phyloP scores from a whole-genome alignment of 805 yeast genomes.

The Ogataea naganishii region DNA sequence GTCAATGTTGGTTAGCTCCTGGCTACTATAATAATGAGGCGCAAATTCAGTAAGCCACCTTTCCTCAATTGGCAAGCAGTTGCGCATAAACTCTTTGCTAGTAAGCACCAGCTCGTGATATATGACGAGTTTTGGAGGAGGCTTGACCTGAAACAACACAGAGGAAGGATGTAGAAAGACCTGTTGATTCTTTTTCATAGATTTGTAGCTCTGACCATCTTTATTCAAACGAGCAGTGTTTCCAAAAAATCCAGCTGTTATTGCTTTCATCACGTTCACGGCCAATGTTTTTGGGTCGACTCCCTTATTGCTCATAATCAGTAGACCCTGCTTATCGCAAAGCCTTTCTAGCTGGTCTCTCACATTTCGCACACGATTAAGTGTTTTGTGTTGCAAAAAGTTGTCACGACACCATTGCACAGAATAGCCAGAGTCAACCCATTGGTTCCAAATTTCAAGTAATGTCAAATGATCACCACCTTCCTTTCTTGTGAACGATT shows the following conservation, averaged over 20 bases:
- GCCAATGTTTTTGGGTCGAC: conserved; percentile 18
- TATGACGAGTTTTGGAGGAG: conserved; percentile 65
- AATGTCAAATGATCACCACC: conserved; percentile 77
- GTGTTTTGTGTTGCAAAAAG: conserved; percentile 66
- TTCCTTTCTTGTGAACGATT: conserved; percentile 38
- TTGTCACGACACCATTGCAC: conserved; percentile 81
- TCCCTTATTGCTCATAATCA: conserved; percentile 22
- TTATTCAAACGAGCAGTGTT: conserved; percentile 52
- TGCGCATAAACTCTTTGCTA: conserved; percentile 81
- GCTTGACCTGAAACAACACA: conserved; percentile 50
- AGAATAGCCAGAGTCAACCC: conserved; percentile 62
- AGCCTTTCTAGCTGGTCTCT: conserved; percentile 59
- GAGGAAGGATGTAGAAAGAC: conserved; percentile 86
- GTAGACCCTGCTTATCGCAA: conserved; percentile 44
- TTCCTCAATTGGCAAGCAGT: conserved; percentile 65
- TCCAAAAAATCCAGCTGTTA: conserved; percentile 63
- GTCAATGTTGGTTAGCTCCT: conserved; percentile 9
- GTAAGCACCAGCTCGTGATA: conserved; percentile 83
- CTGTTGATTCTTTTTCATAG: conserved; percentile 59
- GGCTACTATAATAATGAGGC: conserved; percentile 38
- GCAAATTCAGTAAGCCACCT: conserved; percentile 70
- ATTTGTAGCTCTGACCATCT: conserved; percentile 61
- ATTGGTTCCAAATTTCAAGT: conserved; percentile 66
- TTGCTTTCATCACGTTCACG: conserved; percentile 38
- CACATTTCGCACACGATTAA: conserved; percentile 61